Percentiles rank a stretch among this genome's conserved stretches.
These are phyloP conservation scores for Clonostachys byssicola DNA, from an alignment of 2,329 filamentous ascomycete species.

Conservation along the genomic window DNA sequence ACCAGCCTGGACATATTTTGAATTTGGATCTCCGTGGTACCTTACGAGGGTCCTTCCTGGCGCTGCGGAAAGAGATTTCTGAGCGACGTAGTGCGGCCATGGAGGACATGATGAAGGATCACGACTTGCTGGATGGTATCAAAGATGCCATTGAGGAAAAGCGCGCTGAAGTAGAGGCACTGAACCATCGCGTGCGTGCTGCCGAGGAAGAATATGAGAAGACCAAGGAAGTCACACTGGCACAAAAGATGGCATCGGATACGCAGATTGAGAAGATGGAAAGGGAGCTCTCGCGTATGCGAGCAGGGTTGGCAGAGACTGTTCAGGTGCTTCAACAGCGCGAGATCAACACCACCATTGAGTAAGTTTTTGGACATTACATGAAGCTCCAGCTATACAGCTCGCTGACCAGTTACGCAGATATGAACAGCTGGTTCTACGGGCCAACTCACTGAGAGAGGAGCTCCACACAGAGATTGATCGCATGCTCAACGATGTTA, in stretches of 20 bases:
- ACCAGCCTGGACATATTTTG: conserved; percentile 83
- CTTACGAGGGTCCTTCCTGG: conserved; percentile 73
- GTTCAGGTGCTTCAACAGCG: conserved; percentile 90
- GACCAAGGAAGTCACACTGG: conserved; percentile 79
- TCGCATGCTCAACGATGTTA: conserved; percentile 92
- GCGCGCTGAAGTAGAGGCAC: conserved; percentile 82
- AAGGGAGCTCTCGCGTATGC: conserved; percentile 94
- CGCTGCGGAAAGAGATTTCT: conserved; percentile 85
- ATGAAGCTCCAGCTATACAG: not conserved
- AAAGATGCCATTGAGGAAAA: conserved; percentile 98
- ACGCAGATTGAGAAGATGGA: conserved; percentile 98
- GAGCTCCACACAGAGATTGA: conserved; percentile 97
- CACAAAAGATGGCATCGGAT: conserved; percentile 84
- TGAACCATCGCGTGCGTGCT: conserved; percentile 82
- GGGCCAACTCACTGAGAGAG: conserved; percentile 80
- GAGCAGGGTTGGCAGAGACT: conserved; percentile 75
- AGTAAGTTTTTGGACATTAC: conserved; percentile 53
- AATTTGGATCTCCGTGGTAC: conserved; percentile 83
- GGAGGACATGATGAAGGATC: conserved; percentile 90
- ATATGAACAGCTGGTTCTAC: conserved; percentile 87
- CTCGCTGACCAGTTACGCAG: conserved; percentile 33
- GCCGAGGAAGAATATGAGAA: conserved; percentile 93
- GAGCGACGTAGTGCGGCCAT: conserved; percentile 78
- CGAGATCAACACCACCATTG: conserved; percentile 94
- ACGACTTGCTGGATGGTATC: conserved; percentile 89